These are phyloP conservation scores for Trametes sp. DNA, from an alignment of 1,284 basidiomycete species.

Conservation along the genomic window DNA sequence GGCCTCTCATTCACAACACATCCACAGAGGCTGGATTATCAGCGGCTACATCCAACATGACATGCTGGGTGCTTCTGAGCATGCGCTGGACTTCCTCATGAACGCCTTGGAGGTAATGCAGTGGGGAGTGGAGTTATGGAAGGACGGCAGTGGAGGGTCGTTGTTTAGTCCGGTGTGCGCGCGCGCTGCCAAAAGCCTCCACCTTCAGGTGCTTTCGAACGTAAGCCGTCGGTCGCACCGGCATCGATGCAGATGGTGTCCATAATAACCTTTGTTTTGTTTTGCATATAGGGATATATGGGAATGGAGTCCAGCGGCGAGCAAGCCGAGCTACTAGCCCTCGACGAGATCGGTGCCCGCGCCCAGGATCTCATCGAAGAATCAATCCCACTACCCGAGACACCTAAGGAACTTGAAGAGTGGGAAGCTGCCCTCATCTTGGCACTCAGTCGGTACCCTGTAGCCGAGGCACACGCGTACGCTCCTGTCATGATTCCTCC, in stretches of 20 bases:
- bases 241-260: too few relatives aligned
- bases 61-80: not conserved
- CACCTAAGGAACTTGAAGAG: slow-evolving; percentile 10
- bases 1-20: not conserved
- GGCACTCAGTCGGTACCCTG: slow-evolving; percentile 48
- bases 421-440: slow-evolving; percentile 39
- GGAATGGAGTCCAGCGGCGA: slow-evolving; percentile 2
- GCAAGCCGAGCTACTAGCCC: slow-evolving; percentile 23
- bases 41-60: slow-evolving; percentile 41
- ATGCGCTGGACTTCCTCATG: not conserved
- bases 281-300: not conserved
- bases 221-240: slow-evolving; percentile 29
- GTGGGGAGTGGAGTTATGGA: slow-evolving; percentile 48
- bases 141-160: slow-evolving; percentile 41
- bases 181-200: slow-evolving; percentile 41
- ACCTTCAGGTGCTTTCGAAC: slow-evolving; percentile 41
- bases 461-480: slow-evolving; percentile 42
- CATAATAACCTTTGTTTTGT: not conserved
- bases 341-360: slow-evolving; percentile 37
- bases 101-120: slow-evolving; percentile 45
- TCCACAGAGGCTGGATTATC: slow-evolving; percentile 46
- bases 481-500: not conserved
- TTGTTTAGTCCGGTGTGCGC: slow-evolving; percentile 43
- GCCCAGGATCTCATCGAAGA: slow-evolving; percentile 41
- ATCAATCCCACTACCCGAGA: slow-evolving; percentile 20